These are phyloP conservation scores for Aeschynomene evenia DNA, from an alignment of 306 rosid species.

Conservation along the genomic window DNA sequence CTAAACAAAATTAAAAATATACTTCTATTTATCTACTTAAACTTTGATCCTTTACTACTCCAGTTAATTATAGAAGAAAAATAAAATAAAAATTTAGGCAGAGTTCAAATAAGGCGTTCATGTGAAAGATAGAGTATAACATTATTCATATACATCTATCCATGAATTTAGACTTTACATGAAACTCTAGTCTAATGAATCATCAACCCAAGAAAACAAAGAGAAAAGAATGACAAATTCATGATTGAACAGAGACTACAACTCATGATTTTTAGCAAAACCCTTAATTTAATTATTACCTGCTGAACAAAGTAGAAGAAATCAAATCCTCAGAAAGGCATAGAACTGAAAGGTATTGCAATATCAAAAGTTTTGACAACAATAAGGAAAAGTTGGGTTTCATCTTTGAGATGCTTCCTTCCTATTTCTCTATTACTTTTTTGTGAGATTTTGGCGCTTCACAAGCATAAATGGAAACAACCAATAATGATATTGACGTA, in stretches of 20 bases:
- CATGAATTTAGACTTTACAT: no score
- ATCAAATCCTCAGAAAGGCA: conserved; percentile 62
- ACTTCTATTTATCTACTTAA: no score
- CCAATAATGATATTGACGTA: neutral
- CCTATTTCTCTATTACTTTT: neutral
- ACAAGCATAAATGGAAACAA: conserved; percentile 3
- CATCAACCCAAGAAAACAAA: neutral
- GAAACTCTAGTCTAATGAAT: no score
- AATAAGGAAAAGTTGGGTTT: conserved; percentile 28
- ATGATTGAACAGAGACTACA: neutral
- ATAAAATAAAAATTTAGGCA: no score
- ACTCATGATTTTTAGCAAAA: neutral
- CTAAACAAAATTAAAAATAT: no score
- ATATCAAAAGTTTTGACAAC: conserved; percentile 44
- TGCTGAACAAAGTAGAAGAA: conserved; percentile 88
- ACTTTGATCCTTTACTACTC: no score
- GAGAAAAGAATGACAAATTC: neutral
- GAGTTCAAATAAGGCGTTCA: no score
- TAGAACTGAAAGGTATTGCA: conserved; percentile 47
- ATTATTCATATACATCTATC: no score
- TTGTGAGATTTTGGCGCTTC: conserved; percentile 6
- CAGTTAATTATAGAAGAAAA: no score
- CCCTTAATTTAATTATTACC: no score
- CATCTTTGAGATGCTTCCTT: conserved; percentile 30
- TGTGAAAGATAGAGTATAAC: no score